Base-by-base conservation (phyloP, 495 filamentous ascomycete genomes). In the Xylaria telfairii region DNA sequence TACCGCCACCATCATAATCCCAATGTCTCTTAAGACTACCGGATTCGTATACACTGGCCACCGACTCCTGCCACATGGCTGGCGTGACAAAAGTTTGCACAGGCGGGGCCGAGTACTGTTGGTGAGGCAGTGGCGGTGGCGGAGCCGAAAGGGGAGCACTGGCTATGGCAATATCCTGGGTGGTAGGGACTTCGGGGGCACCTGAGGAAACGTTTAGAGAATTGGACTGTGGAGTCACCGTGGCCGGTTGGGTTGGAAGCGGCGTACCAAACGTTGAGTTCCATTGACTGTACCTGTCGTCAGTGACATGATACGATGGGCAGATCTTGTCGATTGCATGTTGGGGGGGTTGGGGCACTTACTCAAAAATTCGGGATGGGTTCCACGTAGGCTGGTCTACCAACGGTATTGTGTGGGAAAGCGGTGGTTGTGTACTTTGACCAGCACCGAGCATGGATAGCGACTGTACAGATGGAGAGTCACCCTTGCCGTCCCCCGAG, bases 1-100 rank as follows among this genome's bases (percentile, higher is more conserved):
- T 49, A 37, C 68, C 72, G 42, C 71, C 73, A 63, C 69, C 72
- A 64, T 85, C 84, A 65, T 84, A 86, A 72, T 91, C 90, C 92
- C 92, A 95, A 34, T 90, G 83, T 47, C 93, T 84, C 79, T 96
- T 97, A 39, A 93, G 76, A 4, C 90, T 90, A 65, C 90, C 90
- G 10, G 53, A 49, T 56, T 94, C 92, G 81, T 92, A 97, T 1
- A 95, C 93, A 75, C 90, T 93, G 17, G 96, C 95, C 73, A 99
- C 95, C 54, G 90, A 93, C 75, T 97, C 92, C 79, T 97, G 95
- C 96, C 96, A 99, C 89, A 97, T 97, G 70, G 91, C 91, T 13
- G 96, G 93, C 15, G 93, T 97, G 68, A 99, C 93, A 72, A 96
- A 91, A 19, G 90, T 85, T 72, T 83, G 81, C 24, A 83, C 78